Conservation (phyloP, 768 basidiomycete genomes). For the Suillus subalutaceus region DNA sequence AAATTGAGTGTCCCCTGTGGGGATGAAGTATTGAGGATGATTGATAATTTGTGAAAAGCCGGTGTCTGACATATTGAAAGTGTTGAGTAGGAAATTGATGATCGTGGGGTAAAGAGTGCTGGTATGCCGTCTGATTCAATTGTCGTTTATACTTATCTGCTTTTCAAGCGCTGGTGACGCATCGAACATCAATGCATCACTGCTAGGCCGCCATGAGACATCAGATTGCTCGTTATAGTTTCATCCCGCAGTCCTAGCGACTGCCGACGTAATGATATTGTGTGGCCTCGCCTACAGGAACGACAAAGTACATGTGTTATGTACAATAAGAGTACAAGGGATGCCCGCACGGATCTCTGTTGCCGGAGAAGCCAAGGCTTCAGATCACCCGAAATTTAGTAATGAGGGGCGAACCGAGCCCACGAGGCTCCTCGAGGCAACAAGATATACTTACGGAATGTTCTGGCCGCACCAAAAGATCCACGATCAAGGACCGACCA, state of each 20-base stretch:
- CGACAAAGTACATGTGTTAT: not conserved
- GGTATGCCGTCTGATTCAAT: not conserved
- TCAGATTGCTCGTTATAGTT: not conserved
- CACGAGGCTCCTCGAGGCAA: slow-evolving; percentile 8
- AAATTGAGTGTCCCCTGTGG: slow-evolving; percentile 56
- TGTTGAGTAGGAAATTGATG: not conserved
- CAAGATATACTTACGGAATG: too few species aligned
- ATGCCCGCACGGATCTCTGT: not conserved
- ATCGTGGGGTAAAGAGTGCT: slow-evolving; percentile 1
- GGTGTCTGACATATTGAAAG: not conserved
- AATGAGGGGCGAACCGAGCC: not conserved
- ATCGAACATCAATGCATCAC: not conserved
- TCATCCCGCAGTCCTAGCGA: not conserved
- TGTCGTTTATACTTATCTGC: not conserved
- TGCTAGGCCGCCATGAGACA: not conserved
- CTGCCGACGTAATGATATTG: not conserved
- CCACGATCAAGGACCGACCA: not conserved
- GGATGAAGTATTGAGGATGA: slow-evolving; percentile 50
- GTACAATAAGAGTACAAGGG: not conserved
- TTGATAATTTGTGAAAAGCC: slow-evolving; percentile 24
- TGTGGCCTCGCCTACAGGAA: not conserved
- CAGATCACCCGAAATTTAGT: too few species aligned
- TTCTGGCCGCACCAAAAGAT: not conserved
- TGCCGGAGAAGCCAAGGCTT: not conserved
- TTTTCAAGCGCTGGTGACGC: slow-evolving; percentile 4